phyloP scores from a whole-genome alignment of 352 stramenopile species.

The Globisporangium radiosum region DNA sequence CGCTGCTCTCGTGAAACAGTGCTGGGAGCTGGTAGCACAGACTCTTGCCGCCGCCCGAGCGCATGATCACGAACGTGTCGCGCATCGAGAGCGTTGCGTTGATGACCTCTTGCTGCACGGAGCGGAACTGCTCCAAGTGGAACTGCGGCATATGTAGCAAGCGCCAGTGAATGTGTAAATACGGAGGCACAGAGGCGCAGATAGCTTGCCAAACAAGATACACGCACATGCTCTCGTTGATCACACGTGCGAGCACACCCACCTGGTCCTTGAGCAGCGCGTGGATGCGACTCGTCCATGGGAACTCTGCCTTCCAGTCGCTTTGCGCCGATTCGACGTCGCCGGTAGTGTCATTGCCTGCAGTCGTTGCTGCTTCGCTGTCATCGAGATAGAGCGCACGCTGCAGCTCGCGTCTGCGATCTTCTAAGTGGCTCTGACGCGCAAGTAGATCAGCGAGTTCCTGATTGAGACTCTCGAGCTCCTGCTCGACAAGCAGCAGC shows the following conservation, averaged over 20 bases:
- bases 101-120: slow-evolving; percentile 89
- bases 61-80: slow-evolving; percentile 92
- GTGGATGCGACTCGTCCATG: slow-evolving; percentile 33
- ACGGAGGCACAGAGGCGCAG: no score
- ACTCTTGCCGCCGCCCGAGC: slow-evolving; percentile 80
- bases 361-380: slow-evolving; percentile 1
- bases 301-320: slow-evolving; percentile 36
- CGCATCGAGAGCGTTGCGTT: slow-evolving; percentile 82
- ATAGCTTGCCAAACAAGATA: no score
- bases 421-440: slow-evolving; percentile 45
- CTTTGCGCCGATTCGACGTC: background rate
- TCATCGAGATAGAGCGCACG: slow-evolving; percentile 18
- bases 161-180: background rate
- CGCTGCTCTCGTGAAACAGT: slow-evolving; percentile 45
- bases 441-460: slow-evolving; percentile 40
- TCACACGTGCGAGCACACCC: background rate
- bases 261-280: slow-evolving; percentile 23
- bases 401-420: slow-evolving; percentile 38
- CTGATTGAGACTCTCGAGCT: slow-evolving; percentile 48
- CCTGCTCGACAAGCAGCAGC: slow-evolving; percentile 41
- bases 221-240: background rate
- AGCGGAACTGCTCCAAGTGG: slow-evolving; percentile 76
- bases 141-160: slow-evolving; percentile 39
- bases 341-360: background rate
- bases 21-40: slow-evolving; percentile 90